These are phyloP conservation scores for Cryptococcus maquisensis DNA, from an alignment of 1,284 basidiomycete genomes.

Conservation along the genomic window DNA sequence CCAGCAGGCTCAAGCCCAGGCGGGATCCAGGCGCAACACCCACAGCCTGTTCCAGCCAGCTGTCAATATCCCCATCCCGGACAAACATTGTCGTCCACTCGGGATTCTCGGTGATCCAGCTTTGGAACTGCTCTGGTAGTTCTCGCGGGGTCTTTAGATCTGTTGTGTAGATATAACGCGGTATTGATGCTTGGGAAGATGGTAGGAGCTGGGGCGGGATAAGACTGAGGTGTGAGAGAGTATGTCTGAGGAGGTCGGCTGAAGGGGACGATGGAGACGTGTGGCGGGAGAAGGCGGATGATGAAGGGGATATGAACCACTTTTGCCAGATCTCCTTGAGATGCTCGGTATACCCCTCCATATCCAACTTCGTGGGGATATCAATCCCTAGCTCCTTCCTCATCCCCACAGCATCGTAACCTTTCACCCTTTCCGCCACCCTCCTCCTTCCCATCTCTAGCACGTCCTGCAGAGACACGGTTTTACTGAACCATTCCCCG, in stretches of 20 bases:
- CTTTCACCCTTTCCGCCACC: not conserved
- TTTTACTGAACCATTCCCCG: not conserved
- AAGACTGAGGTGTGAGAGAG: constrained; percentile 3
- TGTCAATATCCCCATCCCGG: constrained; percentile 17
- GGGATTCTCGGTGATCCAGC: constrained; percentile 18
- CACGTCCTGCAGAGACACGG: not conserved
- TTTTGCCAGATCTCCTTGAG: constrained; percentile 6
- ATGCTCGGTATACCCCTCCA: constrained; percentile 4
- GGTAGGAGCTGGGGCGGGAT: not conserved
- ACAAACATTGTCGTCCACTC: constrained; percentile 21
- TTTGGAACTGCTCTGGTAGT: constrained; percentile 21
- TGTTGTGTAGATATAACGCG: constrained; percentile 21
- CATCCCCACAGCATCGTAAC: not conserved
- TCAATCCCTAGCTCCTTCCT: constrained; percentile 8
- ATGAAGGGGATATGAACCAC: constrained; percentile 7
- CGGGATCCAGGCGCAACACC: not conserved
- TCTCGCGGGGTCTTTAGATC: constrained; percentile 11
- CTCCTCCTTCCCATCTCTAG: not conserved
- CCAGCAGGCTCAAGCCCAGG: not conserved
- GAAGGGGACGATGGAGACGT: not conserved
- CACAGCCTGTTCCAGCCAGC: constrained; percentile 15
- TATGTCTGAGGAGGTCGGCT: not conserved
- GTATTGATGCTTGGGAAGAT: not conserved
- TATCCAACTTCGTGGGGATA: not conserved
- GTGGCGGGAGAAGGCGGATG: not conserved